Evolutionary conservation across 2,329 filamentous ascomycete genomes (phyloP).

Genomic region (Aureobasidium sp.): DNA sequence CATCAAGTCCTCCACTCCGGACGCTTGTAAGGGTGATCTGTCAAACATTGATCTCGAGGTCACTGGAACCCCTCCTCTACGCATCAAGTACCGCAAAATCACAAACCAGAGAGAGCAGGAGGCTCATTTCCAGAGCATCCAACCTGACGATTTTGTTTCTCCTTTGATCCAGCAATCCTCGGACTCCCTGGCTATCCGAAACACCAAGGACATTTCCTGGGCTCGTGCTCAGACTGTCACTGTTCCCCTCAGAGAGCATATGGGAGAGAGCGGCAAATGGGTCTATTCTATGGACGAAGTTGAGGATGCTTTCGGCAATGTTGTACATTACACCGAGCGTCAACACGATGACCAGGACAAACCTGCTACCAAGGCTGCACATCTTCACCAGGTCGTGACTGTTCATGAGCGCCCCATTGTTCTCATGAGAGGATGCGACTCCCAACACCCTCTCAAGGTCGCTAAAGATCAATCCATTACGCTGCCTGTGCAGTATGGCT

Average conservation of each 20-base stretch:
- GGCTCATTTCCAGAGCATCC: constrained; percentile 86
- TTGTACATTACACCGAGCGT: constrained; percentile 61
- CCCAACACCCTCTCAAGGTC: constrained; percentile 72
- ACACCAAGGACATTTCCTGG: constrained; percentile 67
- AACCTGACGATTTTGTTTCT: constrained; percentile 76
- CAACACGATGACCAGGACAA: constrained; percentile 55
- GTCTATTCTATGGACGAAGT: constrained; percentile 87
- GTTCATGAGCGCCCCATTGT: constrained; percentile 81
- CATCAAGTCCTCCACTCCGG: constrained; percentile 55
- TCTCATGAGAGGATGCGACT: constrained; percentile 64
- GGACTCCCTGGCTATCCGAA: constrained; percentile 49
- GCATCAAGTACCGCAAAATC: constrained; percentile 82
- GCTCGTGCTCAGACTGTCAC: constrained; percentile 64
- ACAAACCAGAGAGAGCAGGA: constrained; percentile 77
- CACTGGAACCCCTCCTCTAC: constrained; percentile 79
- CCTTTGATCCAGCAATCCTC: constrained; percentile 58
- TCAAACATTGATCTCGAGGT: constrained; percentile 80
- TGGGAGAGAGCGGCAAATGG: constrained; percentile 72
- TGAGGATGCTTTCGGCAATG: constrained; percentile 80
- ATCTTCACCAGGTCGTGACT: constrained; percentile 66
- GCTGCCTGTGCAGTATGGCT: constrained; percentile 63
- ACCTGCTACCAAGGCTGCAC: constrained; percentile 33
- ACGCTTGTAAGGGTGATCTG: constrained; percentile 78
- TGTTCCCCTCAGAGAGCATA: constrained; percentile 83
- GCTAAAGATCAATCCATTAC: constrained; percentile 61